Evolutionary conservation across 2,329 filamentous ascomycete genomes (phyloP).

Genomic region (Alternaria dauci): DNA sequence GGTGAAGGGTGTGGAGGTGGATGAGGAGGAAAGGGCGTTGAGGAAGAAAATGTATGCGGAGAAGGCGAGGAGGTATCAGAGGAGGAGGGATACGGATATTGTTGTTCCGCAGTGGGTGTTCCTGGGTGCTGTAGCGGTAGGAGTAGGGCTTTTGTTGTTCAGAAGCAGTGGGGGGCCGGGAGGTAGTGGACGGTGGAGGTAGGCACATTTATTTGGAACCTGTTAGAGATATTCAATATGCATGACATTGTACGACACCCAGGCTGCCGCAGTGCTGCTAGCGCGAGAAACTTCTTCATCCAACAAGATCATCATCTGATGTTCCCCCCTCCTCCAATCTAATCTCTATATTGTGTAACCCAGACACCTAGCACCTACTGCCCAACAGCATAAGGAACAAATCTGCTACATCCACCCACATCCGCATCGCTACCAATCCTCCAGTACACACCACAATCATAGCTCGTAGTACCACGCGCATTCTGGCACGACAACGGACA

Average conservation of each 20-base stretch:
- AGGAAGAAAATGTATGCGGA: slow-evolving; percentile 4
- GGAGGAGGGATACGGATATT: neutral
- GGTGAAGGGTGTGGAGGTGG: neutral
- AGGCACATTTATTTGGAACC: too few relatives aligned
- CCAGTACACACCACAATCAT: neutral
- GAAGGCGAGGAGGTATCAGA: neutral
- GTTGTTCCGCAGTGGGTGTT: slow-evolving; percentile 10
- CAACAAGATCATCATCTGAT: too few relatives aligned
- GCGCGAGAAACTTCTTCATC: too few relatives aligned
- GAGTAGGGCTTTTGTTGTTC: neutral
- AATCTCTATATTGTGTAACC: too few relatives aligned
- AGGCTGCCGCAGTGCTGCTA: too few relatives aligned
- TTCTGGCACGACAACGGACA: neutral
- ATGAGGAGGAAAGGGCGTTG: neutral
- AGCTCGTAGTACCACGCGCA: neutral
- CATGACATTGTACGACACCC: too few relatives aligned
- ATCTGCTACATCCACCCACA: neutral
- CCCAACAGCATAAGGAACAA: neutral
- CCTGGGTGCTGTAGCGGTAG: neutral
- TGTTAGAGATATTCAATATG: too few relatives aligned
- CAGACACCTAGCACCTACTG: neutral
- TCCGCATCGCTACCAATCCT: neutral
- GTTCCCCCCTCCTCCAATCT: too few relatives aligned
- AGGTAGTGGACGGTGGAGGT: neutral
- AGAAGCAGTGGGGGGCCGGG: slow-evolving; percentile 6